Evolutionary conservation across 441 rosid genomes (phyloP).

Genomic region (Croton setiger): DNA sequence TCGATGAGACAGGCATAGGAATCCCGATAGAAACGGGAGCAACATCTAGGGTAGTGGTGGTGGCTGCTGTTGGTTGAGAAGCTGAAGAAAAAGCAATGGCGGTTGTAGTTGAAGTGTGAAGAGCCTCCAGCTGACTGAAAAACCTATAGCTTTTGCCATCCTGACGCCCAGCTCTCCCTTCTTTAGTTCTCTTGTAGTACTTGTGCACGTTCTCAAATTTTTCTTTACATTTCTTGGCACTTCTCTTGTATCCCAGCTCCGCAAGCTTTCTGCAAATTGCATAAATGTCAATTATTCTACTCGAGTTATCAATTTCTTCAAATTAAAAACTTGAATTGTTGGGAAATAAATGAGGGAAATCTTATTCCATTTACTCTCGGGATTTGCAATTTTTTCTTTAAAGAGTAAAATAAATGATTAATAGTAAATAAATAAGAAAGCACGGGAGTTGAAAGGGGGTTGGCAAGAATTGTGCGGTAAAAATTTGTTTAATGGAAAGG

Average conservation of each 20-base stretch:
- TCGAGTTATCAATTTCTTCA: slow-evolving; percentile 17
- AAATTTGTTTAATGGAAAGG: no score
- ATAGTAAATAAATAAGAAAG: not conserved
- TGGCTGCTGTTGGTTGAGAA: slow-evolving; percentile 7
- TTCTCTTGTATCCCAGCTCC: slow-evolving; percentile 75
- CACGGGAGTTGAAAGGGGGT: not conserved
- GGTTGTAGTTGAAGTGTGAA: slow-evolving; percentile 31
- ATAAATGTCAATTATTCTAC: no score
- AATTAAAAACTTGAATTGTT: not conserved
- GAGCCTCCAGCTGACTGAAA: slow-evolving; percentile 75
- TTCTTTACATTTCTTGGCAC: slow-evolving; percentile 89
- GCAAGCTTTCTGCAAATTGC: slow-evolving; percentile 57
- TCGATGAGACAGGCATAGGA: slow-evolving; percentile 35
- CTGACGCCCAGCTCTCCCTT: slow-evolving; percentile 57
- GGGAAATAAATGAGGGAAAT: not conserved
- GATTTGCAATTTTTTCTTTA: slow-evolving; percentile 18
- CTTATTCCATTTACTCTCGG: slow-evolving; percentile 5
- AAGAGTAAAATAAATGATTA: not conserved
- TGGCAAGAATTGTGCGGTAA: slow-evolving; percentile 1
- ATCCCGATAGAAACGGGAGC: slow-evolving; percentile 61
- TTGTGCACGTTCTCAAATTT: slow-evolving; percentile 89
- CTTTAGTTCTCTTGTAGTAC: slow-evolving; percentile 90
- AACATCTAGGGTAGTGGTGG: slow-evolving; percentile 31
- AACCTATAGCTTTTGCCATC: slow-evolving; percentile 71
- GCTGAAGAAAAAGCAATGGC: slow-evolving; percentile 6